These are phyloP conservation scores for Shiraia bambusicola DNA, from an alignment of 2,329 filamentous ascomycete species.

Conservation along the genomic window DNA sequence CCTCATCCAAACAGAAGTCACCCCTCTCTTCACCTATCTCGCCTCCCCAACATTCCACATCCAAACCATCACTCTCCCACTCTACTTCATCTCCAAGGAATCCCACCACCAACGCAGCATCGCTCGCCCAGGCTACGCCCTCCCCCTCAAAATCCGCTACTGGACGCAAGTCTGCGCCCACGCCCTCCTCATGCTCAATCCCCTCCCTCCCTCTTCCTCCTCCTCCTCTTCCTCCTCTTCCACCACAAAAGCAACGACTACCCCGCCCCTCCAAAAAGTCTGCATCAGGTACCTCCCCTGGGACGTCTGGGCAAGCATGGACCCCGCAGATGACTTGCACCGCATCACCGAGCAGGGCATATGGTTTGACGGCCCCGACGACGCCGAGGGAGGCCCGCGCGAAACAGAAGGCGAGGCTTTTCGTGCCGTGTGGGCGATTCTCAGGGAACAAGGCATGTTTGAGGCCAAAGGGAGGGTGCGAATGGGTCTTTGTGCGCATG, in stretches of 20 bases:
- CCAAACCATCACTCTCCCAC: constrained; percentile 31
- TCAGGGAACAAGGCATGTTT: constrained; percentile 15
- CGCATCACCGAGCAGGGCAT: constrained; percentile 31
- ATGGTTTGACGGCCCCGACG: constrained; percentile 26
- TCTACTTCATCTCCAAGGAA: constrained; percentile 36
- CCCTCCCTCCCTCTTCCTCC: neutral
- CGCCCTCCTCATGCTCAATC: constrained; percentile 29
- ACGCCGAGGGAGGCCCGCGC: constrained; percentile 20
- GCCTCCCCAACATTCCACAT: constrained; percentile 29
- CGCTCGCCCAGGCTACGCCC: constrained; percentile 23
- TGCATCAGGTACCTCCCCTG: constrained; percentile 34
- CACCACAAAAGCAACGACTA: too few relatives aligned
- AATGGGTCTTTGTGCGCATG: constrained; percentile 15
- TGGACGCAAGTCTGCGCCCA: constrained; percentile 37
- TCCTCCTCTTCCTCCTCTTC: neutral
- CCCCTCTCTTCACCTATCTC: constrained; percentile 37
- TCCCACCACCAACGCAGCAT: constrained; percentile 23
- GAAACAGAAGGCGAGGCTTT: constrained; percentile 37
- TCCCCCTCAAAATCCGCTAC: constrained; percentile 37
- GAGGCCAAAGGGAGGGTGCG: constrained; percentile 10
- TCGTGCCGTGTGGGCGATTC: constrained; percentile 26
- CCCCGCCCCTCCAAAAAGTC: constrained; percentile 21
- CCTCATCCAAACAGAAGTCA: constrained; percentile 36
- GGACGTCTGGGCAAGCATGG: constrained; percentile 41
- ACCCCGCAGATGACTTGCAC: constrained; percentile 31